Evolutionary conservation across 306 rosid species (phyloP), one percentile per base, ranked within the genome.

Genomic region (Datisca glomerata): DNA sequence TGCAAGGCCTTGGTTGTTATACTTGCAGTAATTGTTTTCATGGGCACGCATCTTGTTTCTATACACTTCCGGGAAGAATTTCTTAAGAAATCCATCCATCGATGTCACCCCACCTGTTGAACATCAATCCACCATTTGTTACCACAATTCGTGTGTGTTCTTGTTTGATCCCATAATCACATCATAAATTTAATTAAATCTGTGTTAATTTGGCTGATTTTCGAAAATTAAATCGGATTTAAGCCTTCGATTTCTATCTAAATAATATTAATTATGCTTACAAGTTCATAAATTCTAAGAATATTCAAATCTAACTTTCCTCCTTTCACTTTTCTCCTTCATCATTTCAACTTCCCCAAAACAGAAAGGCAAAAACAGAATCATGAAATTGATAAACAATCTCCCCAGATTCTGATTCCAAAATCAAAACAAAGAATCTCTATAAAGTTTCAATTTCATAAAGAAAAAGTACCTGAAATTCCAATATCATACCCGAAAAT

Each of bases 1-100:
- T 8, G 97, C 68, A 33, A 83, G 93, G 40, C 66, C 85, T 57
- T 87, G 97, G 59, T 56, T 79, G 61, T 87, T 55, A 47, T 76
- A 87, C 68, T 82, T 87, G 80, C 97, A 87, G 69, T 87, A 87
- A 66, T 83, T 74, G 67, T 59, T 87, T 65, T 87, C 94, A 24
- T 67, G 85, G 16, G 85, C 97, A 8, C 43, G 79, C 56, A 12
- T 45, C 64, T 87, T 83, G 6, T 68, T 63, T 45, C 34, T 58
- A 57, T 62, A 76, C 23, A 83, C 94, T 24, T 52, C 21, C 8
- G 76, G 78, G 75, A 87, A 83, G 78, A 87, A 87, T 21, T 72
- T 38, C 24, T 51, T 2, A 20, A 87, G 94, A 58, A 87, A 87
- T 54, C 66, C 76, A 68, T 87, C 85, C 94, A 79, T 87, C 13